Base-by-base conservation (phyloP, 1,139 yeast genomes). In the Yamadazyma jaroonii region DNA sequence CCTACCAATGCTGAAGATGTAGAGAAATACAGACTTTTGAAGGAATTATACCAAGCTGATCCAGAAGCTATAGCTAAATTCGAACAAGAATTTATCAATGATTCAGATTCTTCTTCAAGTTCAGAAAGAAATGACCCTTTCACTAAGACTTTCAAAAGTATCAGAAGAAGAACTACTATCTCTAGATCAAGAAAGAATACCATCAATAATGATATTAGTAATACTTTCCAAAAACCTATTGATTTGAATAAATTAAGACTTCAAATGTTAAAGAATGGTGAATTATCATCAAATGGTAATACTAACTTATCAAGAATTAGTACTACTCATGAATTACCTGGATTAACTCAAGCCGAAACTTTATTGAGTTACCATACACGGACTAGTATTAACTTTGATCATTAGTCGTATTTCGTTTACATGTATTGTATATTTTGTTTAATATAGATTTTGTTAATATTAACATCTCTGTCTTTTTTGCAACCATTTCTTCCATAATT, bases 1-100 rank as follows among this genome's bases (percentile, higher is more conserved):
- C 84, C 84, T 25, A 79, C 84, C n/a, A 67, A 74, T 54, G 47
- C 57, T 14, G 67, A 64, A 50, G 72, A 72, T 60, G 59, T 72
- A 40, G 70, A 70, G 49, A 57, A 62, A 55, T 64, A 70, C 57
- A 50, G 76, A 49, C 49, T 71, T 15, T 53, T 70, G 35, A 59
- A 54, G 14, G 60, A 62, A 32, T 55, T 69, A 21, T 62, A 64
- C 31, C 59, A 61, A 11, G 53, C 53, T 7, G 67, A 66, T 37
- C 72, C 73, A 2, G 60, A 59, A 23, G 50, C 64, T 10, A 54
- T 67, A 37, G 64, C 64, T 8, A 58, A 61, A 40, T 51, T 67
- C 40, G 72, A 67, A 43, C 40, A 54, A 31, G 59, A 54, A 27
- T 34, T 43, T 11, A 35, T 42, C 43, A 14, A 47, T 41, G 14